These are phyloP conservation scores for Martiniozyma asiatica DNA, from an alignment of 1,139 yeast genomes.

Conservation along the genomic window DNA sequence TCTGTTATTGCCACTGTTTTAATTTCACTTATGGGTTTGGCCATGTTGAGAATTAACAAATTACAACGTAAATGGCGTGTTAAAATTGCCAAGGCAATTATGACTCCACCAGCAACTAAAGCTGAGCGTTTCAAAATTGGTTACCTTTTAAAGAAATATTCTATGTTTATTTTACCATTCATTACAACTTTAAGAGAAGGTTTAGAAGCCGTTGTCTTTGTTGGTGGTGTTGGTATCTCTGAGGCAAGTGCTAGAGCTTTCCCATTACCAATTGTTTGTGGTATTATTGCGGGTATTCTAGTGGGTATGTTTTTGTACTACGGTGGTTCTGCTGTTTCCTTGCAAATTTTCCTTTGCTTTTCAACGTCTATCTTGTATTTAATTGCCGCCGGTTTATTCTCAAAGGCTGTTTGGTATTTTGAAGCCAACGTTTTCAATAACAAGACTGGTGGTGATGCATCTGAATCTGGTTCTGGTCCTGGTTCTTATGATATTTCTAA, in stretches of 20 bases:
- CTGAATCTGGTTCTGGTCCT: constrained; percentile 83
- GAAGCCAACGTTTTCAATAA: constrained; percentile 53
- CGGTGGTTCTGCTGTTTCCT: constrained; percentile 61
- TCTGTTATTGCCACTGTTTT: constrained; percentile 73
- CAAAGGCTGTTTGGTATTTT: constrained; percentile 82
- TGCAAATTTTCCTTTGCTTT: constrained; percentile 67
- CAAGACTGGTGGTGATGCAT: constrained; percentile 76
- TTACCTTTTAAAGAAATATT: constrained; percentile 43
- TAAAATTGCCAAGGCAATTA: constrained; percentile 61
- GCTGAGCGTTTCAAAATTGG: constrained; percentile 31
- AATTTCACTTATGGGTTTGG: constrained; percentile 83
- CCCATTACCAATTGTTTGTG: constrained; percentile 75
- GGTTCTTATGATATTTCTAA: constrained; percentile 73
- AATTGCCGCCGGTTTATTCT: constrained; percentile 79
- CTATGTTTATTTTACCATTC: constrained; percentile 67
- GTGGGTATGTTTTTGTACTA: constrained; percentile 62
- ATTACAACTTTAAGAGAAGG: constrained; percentile 81
- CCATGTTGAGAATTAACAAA: constrained; percentile 82
- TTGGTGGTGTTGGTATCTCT: constrained; percentile 57
- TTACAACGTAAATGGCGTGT: constrained; percentile 88
- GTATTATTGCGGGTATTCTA: constrained; percentile 57
- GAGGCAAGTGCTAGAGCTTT: constrained; percentile 44
- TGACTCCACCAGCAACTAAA: constrained; percentile 23
- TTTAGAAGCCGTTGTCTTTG: constrained; percentile 76
- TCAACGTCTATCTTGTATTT: constrained; percentile 77